Percentiles rank a stretch among this genome's conserved stretches.
phyloP scores from a whole-genome alignment of 108 stramenopile genomes.

The Pseudonitzschia multistriata region DNA sequence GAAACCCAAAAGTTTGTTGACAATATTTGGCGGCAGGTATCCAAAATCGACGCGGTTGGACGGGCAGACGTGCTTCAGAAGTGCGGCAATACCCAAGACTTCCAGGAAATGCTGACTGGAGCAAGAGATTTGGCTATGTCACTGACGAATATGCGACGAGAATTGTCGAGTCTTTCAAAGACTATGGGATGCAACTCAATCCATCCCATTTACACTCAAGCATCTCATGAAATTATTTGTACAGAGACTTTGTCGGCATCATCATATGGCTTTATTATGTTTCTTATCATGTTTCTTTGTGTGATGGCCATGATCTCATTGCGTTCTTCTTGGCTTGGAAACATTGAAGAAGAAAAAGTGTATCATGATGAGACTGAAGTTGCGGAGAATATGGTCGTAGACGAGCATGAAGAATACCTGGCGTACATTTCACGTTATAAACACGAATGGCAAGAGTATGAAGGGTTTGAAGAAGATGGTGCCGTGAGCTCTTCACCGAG shows the following conservation, averaged over 20 bases:
- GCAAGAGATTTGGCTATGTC: slow-evolving; percentile 38
- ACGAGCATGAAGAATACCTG: slow-evolving; percentile 64
- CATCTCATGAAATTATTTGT: slow-evolving; percentile 40
- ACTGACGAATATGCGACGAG: slow-evolving; percentile 36
- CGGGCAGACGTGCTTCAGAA: slow-evolving; percentile 17
- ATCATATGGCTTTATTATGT: slow-evolving; percentile 37
- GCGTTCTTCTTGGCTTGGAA: slow-evolving; percentile 44
- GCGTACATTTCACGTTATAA: slow-evolving; percentile 55
- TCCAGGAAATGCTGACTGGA: slow-evolving; percentile 30
- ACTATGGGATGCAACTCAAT: slow-evolving; percentile 35
- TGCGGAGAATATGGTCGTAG: slow-evolving; percentile 56
- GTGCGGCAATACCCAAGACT: slow-evolving; percentile 33
- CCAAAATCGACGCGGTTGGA: slow-evolving; percentile 44
- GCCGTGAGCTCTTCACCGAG: not conserved
- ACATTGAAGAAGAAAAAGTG: slow-evolving; percentile 41
- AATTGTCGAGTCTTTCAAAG: slow-evolving; percentile 28
- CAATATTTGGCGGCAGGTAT: slow-evolving; percentile 43
- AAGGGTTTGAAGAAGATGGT: slow-evolving; percentile 30
- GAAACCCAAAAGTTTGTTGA: slow-evolving; percentile 26
- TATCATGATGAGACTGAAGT: slow-evolving; percentile 51
- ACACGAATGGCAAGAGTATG: slow-evolving; percentile 66
- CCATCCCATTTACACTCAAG: slow-evolving; percentile 38
- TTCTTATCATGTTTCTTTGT: slow-evolving; percentile 33
- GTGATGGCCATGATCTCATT: slow-evolving; percentile 44
- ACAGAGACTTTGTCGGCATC: slow-evolving; percentile 32